A percentile compares a stretch with the other conserved stretches of the same genome.
phyloP scores from a whole-genome alignment of 805 yeast species.

The Candida ipomoeae region DNA sequence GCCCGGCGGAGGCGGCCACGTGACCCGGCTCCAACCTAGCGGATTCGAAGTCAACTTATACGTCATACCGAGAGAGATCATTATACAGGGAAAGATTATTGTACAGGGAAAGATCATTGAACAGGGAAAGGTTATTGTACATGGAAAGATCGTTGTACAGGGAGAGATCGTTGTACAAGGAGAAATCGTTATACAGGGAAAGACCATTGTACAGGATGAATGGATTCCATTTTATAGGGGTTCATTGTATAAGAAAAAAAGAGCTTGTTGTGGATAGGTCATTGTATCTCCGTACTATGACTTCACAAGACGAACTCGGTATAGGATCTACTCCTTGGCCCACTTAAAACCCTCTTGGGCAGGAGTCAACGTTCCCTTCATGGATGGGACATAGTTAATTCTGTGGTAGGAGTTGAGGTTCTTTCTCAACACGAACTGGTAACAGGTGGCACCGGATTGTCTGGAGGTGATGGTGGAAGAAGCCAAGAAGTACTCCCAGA shows the following conservation, averaged over 20 bases:
- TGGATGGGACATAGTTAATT: slow-evolving; percentile 72
- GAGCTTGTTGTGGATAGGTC: neutral
- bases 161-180: too few species aligned
- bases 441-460: slow-evolving; percentile 91
- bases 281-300: neutral
- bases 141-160: too few species aligned
- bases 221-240: too few species aligned
- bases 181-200: too few species aligned
- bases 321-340: slow-evolving; percentile 37
- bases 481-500: slow-evolving; percentile 89
- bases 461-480: slow-evolving; percentile 79
- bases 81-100: too few species aligned
- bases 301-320: neutral
- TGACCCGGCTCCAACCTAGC: neutral
- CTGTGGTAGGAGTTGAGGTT: slow-evolving; percentile 82
- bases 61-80: neutral
- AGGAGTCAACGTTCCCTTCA: slow-evolving; percentile 67
- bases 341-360: slow-evolving; percentile 52
- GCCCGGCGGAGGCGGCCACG: neutral
- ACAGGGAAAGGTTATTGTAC: too few species aligned
- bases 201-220: too few species aligned
- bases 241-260: too few species aligned
- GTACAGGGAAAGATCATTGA: too few species aligned
- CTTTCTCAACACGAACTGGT: slow-evolving; percentile 87
- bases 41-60: neutral